Evolutionary conservation across 148 eudicot species (phyloP).

Genomic region (Simmondsia chinensis): DNA sequence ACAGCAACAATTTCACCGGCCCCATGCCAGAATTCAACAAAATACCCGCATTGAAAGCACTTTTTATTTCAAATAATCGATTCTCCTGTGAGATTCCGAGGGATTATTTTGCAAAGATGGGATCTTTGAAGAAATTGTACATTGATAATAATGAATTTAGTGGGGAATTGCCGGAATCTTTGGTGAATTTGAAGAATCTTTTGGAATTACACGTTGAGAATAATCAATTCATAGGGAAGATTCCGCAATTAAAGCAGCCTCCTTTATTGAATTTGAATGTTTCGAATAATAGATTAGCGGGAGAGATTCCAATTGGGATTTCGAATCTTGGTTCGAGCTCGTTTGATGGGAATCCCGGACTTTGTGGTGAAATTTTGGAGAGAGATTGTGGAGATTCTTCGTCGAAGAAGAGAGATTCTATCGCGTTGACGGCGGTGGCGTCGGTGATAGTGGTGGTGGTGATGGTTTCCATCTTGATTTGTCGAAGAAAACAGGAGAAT

Average conservation of each 20-base stretch:
- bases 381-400: conserved; percentile 4
- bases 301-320: conserved; percentile 35
- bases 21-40: conserved; percentile 35
- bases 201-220: conserved; percentile 33
- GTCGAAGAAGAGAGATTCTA: neutral
- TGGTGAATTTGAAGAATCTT: conserved; percentile 10
- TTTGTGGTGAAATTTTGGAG: conserved; percentile 23
- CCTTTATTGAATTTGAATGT: conserved; percentile 19
- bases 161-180: conserved; percentile 40
- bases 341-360: conserved; percentile 29
- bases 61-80: conserved; percentile 31
- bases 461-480: neutral
- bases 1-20: conserved; percentile 35
- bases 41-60: conserved; percentile 24
- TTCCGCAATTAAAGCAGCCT: conserved; percentile 19
- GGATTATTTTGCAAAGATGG: conserved; percentile 34
- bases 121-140: conserved; percentile 41
- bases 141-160: conserved; percentile 32
- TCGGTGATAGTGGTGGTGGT: neutral
- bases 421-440: neutral
- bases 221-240: conserved; percentile 38
- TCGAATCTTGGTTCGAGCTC: conserved; percentile 16
- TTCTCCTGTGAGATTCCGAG: conserved; percentile 38
- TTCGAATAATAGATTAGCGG: conserved; percentile 37
- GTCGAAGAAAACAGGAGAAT: too few species aligned